These are phyloP conservation scores for Camellia oleifera DNA, from an alignment of 179 eudicot species.

Conservation along the genomic window DNA sequence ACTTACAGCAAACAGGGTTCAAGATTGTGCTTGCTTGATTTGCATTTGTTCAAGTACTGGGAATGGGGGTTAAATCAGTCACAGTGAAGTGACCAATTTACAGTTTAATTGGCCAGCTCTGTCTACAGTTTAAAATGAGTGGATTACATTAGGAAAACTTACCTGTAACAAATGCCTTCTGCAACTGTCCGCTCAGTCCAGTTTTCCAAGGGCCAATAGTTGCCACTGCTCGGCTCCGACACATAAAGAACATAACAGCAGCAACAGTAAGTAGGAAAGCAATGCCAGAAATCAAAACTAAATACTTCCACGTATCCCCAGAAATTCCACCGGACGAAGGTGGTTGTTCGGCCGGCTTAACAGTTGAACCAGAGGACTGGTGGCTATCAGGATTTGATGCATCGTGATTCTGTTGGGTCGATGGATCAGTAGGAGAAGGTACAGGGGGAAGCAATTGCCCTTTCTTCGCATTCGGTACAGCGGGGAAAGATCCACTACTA, in stretches of 20 bases:
- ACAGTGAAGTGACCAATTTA: background rate
- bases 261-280: conserved; percentile 42
- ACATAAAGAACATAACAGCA: conserved; percentile 29
- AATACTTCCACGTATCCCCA: conserved; percentile 44
- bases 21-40: background rate
- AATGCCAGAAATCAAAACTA: conserved; percentile 42
- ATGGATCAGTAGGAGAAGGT: conserved; percentile 15
- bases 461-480: conserved; percentile 38
- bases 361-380: background rate
- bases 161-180: conserved; percentile 96
- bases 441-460: conserved; percentile 24
- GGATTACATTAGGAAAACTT: conserved; percentile 3
- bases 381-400: background rate
- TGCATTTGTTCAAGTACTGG: background rate
- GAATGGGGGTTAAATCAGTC: background rate
- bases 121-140: background rate
- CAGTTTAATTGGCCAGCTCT: background rate
- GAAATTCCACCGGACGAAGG: conserved; percentile 28
- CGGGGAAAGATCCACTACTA: conserved; percentile 88
- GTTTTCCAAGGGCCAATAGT: conserved; percentile 83
- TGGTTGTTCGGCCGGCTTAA: conserved; percentile 22
- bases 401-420: conserved; percentile 9
- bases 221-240: conserved; percentile 53
- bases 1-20: background rate
- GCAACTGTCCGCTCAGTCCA: conserved; percentile 95